Percentiles rank a stretch among this genome's conserved stretches.
Conservation (phyloP, 2,329 filamentous ascomycete species). For the Pseudonectria foliicola region DNA sequence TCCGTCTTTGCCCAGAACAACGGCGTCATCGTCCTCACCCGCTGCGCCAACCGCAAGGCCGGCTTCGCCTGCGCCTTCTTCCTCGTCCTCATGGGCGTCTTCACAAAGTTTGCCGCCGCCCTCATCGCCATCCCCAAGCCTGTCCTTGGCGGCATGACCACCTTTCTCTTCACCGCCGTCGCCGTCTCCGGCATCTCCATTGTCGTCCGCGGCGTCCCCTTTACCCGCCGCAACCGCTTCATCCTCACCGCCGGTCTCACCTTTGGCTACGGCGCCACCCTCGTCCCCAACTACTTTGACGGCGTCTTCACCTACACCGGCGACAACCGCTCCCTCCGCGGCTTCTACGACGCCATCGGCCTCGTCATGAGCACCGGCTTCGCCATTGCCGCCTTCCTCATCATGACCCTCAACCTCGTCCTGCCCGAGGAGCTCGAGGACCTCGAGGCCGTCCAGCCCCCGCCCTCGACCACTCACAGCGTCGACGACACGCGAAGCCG, state of each 20-base stretch:
- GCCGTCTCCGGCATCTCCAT: constrained; percentile 73
- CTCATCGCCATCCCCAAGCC: constrained; percentile 66
- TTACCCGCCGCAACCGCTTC: constrained; percentile 75
- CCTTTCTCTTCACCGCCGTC: constrained; percentile 72
- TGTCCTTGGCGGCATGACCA: constrained; percentile 66
- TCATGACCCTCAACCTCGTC: constrained; percentile 65
- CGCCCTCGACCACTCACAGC: constrained; percentile 11
- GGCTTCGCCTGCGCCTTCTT: constrained; percentile 74
- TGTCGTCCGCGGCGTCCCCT: constrained; percentile 59
- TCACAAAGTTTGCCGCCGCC: constrained; percentile 75
- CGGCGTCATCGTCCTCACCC: constrained; percentile 73
- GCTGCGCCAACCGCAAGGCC: constrained; percentile 73
- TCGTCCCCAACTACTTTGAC: constrained; percentile 60
- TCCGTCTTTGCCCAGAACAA: constrained; percentile 80
- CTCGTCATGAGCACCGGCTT: constrained; percentile 71
- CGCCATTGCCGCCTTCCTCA: constrained; percentile 65
- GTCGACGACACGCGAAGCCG: constrained; percentile 10
- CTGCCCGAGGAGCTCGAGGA: constrained; percentile 67
- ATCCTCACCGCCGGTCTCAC: constrained; percentile 70
- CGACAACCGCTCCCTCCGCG: constrained; percentile 57
- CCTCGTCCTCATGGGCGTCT: constrained; percentile 72
- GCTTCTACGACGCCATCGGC: constrained; percentile 68
- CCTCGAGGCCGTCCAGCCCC: constrained; percentile 16
- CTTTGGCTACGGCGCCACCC: constrained; percentile 64
- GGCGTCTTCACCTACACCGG: constrained; percentile 68